Evolutionary conservation across 83 land plant genomes (phyloP).

Genomic region (Picea abies): DNA sequence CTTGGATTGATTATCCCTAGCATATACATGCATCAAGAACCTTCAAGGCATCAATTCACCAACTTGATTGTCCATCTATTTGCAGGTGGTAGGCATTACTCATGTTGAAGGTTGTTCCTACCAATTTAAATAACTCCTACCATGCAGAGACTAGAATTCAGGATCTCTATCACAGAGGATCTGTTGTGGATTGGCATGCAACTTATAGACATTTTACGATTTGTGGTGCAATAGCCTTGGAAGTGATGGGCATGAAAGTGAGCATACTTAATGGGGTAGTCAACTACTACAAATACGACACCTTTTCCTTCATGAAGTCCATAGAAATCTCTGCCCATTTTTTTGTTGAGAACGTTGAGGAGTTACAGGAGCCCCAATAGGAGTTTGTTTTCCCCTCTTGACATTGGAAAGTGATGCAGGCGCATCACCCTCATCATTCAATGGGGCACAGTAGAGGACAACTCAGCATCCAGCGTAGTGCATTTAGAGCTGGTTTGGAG

Average conservation of each 20-base stretch:
- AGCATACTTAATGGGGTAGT: not conserved
- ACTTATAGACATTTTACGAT: conserved; percentile 19
- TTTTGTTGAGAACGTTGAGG: too few species aligned
- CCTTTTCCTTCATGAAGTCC: too few species aligned
- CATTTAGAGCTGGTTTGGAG: too few species aligned
- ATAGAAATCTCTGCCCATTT: too few species aligned
- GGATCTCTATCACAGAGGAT: conserved; percentile 16
- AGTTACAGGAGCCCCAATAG: too few species aligned
- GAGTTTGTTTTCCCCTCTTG: too few species aligned
- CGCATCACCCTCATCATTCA: too few species aligned
- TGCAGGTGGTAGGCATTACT: conserved; percentile 8
- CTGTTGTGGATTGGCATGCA: conserved; percentile 13
- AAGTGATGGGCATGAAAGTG: not conserved
- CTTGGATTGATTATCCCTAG: not conserved
- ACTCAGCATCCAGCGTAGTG: too few species aligned
- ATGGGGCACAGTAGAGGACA: too few species aligned
- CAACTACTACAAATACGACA: conserved; percentile 6
- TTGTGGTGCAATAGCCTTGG: not conserved
- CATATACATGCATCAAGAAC: not conserved
- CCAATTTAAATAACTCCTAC: conserved; percentile 1
- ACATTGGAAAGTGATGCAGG: too few species aligned
- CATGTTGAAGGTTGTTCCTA: not conserved
- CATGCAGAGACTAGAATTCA: not conserved
- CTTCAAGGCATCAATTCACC: not conserved
- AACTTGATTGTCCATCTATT: not conserved